A percentile compares a stretch with the other conserved stretches of the same genome.
Conservation (phyloP, 805 yeast species). For the Kodamaea kaohsiungensis region DNA sequence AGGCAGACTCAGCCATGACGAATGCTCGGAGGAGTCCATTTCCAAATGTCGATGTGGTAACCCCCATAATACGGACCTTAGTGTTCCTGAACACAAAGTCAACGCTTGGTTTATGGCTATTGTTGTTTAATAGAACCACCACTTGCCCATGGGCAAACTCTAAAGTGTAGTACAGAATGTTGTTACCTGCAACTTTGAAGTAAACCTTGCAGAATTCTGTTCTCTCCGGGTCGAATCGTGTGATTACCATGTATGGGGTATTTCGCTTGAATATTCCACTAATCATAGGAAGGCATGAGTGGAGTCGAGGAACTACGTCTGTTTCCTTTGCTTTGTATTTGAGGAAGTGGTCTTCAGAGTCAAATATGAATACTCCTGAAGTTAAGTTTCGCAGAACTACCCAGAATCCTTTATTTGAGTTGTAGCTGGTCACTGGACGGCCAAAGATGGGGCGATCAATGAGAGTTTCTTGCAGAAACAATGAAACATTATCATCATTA, state of each 20-base stretch:
- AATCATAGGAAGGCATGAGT: conserved; percentile 22
- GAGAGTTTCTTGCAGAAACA: conserved; percentile 22
- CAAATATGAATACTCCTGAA: conserved; percentile 20
- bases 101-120: conserved; percentile 31
- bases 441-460: conserved; percentile 18
- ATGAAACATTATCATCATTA: conserved; percentile 9
- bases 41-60: conserved; percentile 37
- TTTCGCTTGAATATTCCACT: conserved; percentile 28
- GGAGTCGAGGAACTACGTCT: conserved; percentile 17
- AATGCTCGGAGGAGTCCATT: conserved; percentile 28
- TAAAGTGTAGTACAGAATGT: conserved; percentile 30
- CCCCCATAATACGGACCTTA: conserved; percentile 32
- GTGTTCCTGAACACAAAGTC: conserved; percentile 28
- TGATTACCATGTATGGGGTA: conserved; percentile 30
- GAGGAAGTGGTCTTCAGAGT: conserved; percentile 12
- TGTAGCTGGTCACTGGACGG: conserved; percentile 12
- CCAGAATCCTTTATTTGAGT: conserved; percentile 15
- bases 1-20: conserved; percentile 20
- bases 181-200: conserved; percentile 28
- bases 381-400: conserved; percentile 22
- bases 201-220: conserved; percentile 30
- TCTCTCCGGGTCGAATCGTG: conserved; percentile 14
- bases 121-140: conserved; percentile 26
- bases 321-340: conserved; percentile 10
- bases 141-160: conserved; percentile 19